These are phyloP conservation scores for Candida michaelii DNA, from an alignment of 805 yeast genomes.

Conservation along the genomic window DNA sequence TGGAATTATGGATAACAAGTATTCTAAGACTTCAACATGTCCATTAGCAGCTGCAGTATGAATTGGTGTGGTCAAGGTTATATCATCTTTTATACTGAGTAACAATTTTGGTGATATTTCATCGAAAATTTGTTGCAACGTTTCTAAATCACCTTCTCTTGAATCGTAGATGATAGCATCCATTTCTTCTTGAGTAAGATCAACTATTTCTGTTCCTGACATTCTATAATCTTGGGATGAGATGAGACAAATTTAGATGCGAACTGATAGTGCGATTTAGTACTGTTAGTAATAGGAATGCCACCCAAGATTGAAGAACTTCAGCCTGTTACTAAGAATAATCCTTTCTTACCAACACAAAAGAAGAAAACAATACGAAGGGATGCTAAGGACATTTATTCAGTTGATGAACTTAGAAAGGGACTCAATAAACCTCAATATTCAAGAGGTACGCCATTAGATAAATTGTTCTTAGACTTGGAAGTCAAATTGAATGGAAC, in stretches of 20 bases:
- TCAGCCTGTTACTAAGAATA: neutral
- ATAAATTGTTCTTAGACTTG: conserved; percentile 30
- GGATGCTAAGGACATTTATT: conserved; percentile 31
- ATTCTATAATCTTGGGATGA: conserved; percentile 6
- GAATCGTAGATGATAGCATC: conserved; percentile 82
- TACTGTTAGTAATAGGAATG: too few relatives aligned
- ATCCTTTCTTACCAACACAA: conserved; percentile 26
- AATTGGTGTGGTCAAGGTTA: conserved; percentile 68
- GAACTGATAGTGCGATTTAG: neutral
- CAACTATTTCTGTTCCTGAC: conserved; percentile 21
- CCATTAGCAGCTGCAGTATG: conserved; percentile 98
- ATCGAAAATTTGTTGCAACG: conserved; percentile 65
- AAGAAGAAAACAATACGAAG: conserved; percentile 31
- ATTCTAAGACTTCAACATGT: conserved; percentile 65
- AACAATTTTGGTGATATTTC: conserved; percentile 48
- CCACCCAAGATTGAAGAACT: neutral
- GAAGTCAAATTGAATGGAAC: conserved; percentile 24
- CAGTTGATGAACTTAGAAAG: conserved; percentile 20
- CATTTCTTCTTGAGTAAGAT: conserved; percentile 68
- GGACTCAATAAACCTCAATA: conserved; percentile 35
- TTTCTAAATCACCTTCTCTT: conserved; percentile 82
- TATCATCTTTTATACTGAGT: conserved; percentile 57
- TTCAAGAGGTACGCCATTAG: conserved; percentile 32
- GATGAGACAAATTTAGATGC: neutral
- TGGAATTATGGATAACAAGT: conserved; percentile 50